Conservation (phyloP, 331 rosid species). For the Erythrophleum ivorense region DNA sequence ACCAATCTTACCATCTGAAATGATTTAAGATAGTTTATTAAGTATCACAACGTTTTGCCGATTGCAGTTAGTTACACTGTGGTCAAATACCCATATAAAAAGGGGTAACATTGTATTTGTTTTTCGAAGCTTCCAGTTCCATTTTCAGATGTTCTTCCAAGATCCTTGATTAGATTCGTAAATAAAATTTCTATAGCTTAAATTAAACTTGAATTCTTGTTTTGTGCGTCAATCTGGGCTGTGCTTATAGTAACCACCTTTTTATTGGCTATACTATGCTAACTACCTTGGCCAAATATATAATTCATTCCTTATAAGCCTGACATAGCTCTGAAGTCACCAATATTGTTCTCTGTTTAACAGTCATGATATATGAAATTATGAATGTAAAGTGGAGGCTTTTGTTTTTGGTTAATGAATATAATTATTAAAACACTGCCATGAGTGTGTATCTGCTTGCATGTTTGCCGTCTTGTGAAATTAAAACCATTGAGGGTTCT, state of each 20-base stretch:
- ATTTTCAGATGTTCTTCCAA: slow-evolving; percentile 7
- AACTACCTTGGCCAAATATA: slow-evolving; percentile 15
- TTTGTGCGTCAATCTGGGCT: slow-evolving; percentile 15
- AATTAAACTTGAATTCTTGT: slow-evolving; percentile 6
- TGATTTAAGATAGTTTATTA: background rate
- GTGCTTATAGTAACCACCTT: background rate
- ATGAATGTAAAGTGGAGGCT: slow-evolving; percentile 22
- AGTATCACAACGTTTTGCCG: background rate
- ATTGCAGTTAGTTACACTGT: slow-evolving; percentile 6
- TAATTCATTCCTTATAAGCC: background rate
- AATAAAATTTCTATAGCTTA: slow-evolving; percentile 1
- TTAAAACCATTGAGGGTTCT: slow-evolving; percentile 22
- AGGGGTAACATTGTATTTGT: background rate
- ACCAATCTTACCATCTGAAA: background rate
- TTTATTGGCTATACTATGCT: background rate
- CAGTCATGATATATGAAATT: slow-evolving; percentile 21
- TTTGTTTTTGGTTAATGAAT: slow-evolving; percentile 3
- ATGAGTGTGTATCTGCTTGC: slow-evolving; percentile 21
- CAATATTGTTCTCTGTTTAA: slow-evolving; percentile 20
- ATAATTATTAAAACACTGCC: slow-evolving; percentile 11
- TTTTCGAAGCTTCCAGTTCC: slow-evolving; percentile 4
- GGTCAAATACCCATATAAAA: background rate
- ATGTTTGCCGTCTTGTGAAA: slow-evolving; percentile 20
- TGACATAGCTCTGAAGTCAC: slow-evolving; percentile 12
- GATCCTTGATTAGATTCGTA: slow-evolving; percentile 2